These are phyloP conservation scores for Ambrosia hybrid DNA, from an alignment of 140 eudicot species.

Conservation along the genomic window DNA sequence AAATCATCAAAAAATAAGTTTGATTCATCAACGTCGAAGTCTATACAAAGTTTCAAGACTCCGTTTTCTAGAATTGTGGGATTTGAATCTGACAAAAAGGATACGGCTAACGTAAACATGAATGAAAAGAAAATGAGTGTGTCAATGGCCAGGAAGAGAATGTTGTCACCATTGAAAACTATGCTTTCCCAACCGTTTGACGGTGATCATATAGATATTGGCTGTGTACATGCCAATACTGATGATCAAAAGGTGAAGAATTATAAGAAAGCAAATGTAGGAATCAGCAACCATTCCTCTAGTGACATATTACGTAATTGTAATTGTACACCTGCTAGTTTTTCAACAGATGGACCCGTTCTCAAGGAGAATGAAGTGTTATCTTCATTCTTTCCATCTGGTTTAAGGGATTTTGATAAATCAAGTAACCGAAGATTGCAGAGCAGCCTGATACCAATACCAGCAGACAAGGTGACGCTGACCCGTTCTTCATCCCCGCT, in stretches of 20 bases:
- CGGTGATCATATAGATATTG: conserved; percentile 55
- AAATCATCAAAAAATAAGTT: conserved; percentile 29
- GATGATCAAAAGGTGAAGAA: conserved; percentile 41
- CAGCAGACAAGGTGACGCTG: conserved; percentile 34
- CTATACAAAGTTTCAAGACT: conserved; percentile 37
- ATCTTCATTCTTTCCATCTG: conserved; percentile 26
- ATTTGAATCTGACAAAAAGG: conserved; percentile 46
- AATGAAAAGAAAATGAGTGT: conserved; percentile 40
- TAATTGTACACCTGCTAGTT: conserved; percentile 33
- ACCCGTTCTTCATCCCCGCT: conserved; percentile 72
- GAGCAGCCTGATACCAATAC: conserved; percentile 37
- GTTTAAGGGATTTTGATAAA: conserved; percentile 23
- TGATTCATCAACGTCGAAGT: conserved; percentile 35
- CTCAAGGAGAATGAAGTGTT: conserved; percentile 47
- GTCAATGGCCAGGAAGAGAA: conserved; percentile 59
- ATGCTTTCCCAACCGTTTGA: conserved; percentile 43
- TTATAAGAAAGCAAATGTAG: conserved; percentile 61
- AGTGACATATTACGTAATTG: conserved; percentile 22
- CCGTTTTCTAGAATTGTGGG: conserved; percentile 72
- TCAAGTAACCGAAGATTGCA: conserved; percentile 33
- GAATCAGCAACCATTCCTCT: conserved; percentile 31
- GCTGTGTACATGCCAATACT: conserved; percentile 24
- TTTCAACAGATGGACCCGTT: conserved; percentile 77
- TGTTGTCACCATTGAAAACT: conserved; percentile 63
- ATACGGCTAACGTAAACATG: conserved; percentile 21